Percentiles rank a stretch among this genome's conserved stretches.
phyloP scores from a whole-genome alignment of 495 filamentous ascomycete genomes.

The Tuber borchii region DNA sequence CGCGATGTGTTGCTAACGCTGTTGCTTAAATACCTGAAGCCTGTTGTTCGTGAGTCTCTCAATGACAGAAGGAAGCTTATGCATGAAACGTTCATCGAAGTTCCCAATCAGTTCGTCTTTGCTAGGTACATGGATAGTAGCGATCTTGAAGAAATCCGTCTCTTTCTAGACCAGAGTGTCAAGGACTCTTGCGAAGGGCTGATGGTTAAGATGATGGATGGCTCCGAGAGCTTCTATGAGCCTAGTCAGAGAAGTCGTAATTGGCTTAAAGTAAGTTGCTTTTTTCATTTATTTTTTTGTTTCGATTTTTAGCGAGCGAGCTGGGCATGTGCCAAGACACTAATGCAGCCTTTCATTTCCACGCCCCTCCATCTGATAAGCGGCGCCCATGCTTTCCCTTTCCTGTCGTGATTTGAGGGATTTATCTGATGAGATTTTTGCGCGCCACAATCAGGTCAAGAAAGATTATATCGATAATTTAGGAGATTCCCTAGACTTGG shows the following conservation, averaged over 20 bases:
- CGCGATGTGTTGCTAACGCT: constrained; percentile 1
- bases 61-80: constrained; percentile 76
- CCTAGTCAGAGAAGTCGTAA: constrained; percentile 91
- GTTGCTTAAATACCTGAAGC: constrained; percentile 42
- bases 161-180: constrained; percentile 82
- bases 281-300: not conserved
- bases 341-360: not conserved
- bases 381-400: not conserved
- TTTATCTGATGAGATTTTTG: constrained; percentile 42
- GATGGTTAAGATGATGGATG: constrained; percentile 99
- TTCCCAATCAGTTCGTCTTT: constrained; percentile 87
- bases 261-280: constrained; percentile 66
- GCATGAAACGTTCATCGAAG: constrained; percentile 61
- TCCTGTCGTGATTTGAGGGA: not conserved
- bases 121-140: constrained; percentile 82
- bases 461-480: constrained; percentile 93
- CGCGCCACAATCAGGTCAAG: constrained; percentile 55
- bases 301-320: not conserved
- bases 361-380: constrained; percentile 1
- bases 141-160: constrained; percentile 86
- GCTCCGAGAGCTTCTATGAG: constrained; percentile 83
- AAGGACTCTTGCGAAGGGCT: constrained; percentile 93
- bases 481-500: constrained; percentile 92
- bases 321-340: not conserved
- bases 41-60: constrained; percentile 78